These are phyloP conservation scores for Pseudogymnoascus pannorum DNA, from an alignment of 2,329 filamentous ascomycete genomes.

Conservation along the genomic window DNA sequence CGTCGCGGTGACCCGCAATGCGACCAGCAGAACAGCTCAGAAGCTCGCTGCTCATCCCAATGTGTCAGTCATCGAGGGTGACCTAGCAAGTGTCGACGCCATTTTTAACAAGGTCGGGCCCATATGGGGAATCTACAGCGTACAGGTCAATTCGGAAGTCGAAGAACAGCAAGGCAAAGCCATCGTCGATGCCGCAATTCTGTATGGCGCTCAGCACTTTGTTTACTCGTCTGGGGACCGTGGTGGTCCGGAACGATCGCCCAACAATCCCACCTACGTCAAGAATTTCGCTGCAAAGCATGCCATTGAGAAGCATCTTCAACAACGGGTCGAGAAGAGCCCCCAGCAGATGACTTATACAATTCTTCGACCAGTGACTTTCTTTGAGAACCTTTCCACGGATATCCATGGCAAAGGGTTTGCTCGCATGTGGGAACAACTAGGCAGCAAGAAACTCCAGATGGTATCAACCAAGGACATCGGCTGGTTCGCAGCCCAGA, in stretches of 20 bases:
- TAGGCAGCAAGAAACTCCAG: conserved; percentile 29
- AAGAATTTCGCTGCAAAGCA: conserved; percentile 56
- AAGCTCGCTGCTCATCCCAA: conserved; percentile 37
- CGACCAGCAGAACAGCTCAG: conserved; percentile 42
- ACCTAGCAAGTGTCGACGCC: conserved; percentile 42
- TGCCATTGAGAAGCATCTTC: conserved; percentile 51
- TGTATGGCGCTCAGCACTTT: conserved; percentile 48
- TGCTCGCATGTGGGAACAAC: background rate
- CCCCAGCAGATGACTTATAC: conserved; percentile 41
- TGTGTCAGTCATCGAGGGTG: conserved; percentile 50
- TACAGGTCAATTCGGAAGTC: conserved; percentile 37
- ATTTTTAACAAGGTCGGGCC: conserved; percentile 42
- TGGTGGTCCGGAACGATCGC: conserved; percentile 40
- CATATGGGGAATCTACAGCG: conserved; percentile 54
- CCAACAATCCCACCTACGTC: conserved; percentile 44
- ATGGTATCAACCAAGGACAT: conserved; percentile 36
- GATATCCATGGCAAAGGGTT: conserved; percentile 10
- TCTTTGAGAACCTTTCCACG: conserved; percentile 39
- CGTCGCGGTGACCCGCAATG: conserved; percentile 52
- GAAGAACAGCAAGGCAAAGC: conserved; percentile 50
- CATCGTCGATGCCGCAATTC: conserved; percentile 47
- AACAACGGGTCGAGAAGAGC: conserved; percentile 33
- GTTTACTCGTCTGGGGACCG: conserved; percentile 57
- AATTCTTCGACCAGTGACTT: conserved; percentile 46
- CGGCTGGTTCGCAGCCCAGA: conserved; percentile 36